Conservation (phyloP, 495 filamentous ascomycete species). For the Xylaria grammica region DNA sequence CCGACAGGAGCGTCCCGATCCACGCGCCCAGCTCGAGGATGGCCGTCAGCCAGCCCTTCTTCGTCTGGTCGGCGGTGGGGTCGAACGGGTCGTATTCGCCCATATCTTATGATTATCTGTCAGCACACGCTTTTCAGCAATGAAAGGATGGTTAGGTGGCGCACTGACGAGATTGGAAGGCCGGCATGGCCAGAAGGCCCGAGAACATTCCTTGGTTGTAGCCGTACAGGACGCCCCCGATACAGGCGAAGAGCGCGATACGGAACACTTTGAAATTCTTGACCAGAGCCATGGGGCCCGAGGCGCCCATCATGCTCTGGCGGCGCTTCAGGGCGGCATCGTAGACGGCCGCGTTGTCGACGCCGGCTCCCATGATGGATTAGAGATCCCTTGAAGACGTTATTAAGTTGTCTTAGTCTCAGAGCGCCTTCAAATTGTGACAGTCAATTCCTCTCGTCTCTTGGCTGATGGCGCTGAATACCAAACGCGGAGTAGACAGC, state of each 20-base stretch:
- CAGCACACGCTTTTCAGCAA: neutral
- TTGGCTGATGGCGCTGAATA: neutral
- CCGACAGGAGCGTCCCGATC: conserved; percentile 76
- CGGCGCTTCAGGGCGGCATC: conserved; percentile 69
- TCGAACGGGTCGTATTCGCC: conserved; percentile 61
- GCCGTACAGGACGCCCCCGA: conserved; percentile 70
- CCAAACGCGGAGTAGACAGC: neutral
- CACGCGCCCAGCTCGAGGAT: conserved; percentile 85
- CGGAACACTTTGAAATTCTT: conserved; percentile 74
- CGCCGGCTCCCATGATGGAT: conserved; percentile 41
- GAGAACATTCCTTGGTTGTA: conserved; percentile 86
- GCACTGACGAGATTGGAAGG: conserved; percentile 54
- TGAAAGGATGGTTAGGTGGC: neutral
- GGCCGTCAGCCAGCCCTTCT: conserved; percentile 78
- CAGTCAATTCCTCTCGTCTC: neutral
- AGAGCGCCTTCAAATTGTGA: neutral
- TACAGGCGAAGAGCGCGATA: conserved; percentile 76
- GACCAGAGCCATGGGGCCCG: conserved; percentile 67
- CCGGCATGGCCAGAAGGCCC: conserved; percentile 68
- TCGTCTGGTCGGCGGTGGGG: conserved; percentile 58
- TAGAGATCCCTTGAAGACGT: neutral
- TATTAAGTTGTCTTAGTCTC: neutral
- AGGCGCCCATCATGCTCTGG: conserved; percentile 65
- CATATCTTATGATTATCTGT: conserved; percentile 59
- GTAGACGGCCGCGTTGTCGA: conserved; percentile 51